Base-by-base conservation (phyloP, 2,329 filamentous ascomycete species). In the Leptographium radiaticola region DNA sequence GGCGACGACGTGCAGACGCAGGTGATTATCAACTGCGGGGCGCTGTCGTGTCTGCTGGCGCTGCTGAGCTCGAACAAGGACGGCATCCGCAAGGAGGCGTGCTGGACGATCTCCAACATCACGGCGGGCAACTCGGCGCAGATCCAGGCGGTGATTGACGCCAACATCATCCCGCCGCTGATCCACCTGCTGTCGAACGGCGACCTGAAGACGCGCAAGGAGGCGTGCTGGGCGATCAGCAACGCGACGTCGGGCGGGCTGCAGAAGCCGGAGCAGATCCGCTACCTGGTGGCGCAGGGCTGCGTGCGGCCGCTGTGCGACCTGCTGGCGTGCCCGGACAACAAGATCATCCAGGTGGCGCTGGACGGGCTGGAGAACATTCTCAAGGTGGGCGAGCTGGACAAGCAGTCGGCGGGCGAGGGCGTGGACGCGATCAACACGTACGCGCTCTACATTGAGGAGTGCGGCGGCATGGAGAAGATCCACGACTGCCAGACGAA, bases 401-500 rank as follows among this genome's bases (percentile, higher is more conserved):
- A 98, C 74, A 96, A 95, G 79, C 89, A 96, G 71, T 80, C 89
- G 59, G 80, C 83, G 58, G 85, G 84, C 62, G 84, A 84, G 55
- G 82, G 80, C 56, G 74, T 78, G 52, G 86, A 91, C 59, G 80
- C 83, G 51, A 89, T 98, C 74, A 98, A 98, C 82, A 86, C 88
- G 60, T 98, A 95, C 65, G 93, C 93, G 48, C 80, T 98, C 59
- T 97, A 95, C 73, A 98, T 98, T 62, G 93, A 98, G 73, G 93
- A 98, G 72, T 95, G 90, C 62, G 89, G 89, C 65, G 93, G 93
- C 61, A 98, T 98, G 93, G 93, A 97, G 77, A 97, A 97, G 84
- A 97, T 98, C 63, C 93, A 98, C 74, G 91, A 97, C 64, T 97
- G 93, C 81, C 93, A 98, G 77, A 96, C 94, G 76, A 98, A 98